Conservation (phyloP, 345 rosid species). For the Gossypium rotundifolium region DNA sequence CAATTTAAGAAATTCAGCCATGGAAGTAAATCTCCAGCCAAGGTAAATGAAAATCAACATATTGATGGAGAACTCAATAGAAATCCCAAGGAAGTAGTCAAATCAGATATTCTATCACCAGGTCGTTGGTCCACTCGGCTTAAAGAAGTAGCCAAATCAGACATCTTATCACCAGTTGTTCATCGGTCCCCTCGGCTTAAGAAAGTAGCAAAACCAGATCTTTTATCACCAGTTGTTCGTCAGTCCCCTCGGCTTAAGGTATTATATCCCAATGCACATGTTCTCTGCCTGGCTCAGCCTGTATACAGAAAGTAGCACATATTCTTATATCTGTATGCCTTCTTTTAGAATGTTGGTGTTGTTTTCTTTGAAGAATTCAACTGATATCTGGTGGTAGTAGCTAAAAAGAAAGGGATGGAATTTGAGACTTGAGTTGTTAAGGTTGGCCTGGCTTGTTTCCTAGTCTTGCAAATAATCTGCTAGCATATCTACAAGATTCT, state of each 20-base stretch:
- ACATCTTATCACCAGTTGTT: conserved; percentile 37
- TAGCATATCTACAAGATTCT: conserved; percentile 1
- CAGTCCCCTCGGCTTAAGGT: conserved; percentile 66
- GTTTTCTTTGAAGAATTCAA: background rate
- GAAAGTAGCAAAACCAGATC: conserved; percentile 25
- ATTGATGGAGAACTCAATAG: conserved; percentile 11
- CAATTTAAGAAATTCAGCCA: conserved; percentile 30
- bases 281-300: background rate
- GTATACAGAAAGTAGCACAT: background rate
- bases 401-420: background rate
- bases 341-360: background rate
- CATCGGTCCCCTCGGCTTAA: conserved; percentile 59
- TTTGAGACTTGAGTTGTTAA: background rate
- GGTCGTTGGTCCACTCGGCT: conserved; percentile 61
- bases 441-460: background rate
- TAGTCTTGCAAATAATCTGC: background rate
- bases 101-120: conserved; percentile 39
- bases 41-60: conserved; percentile 20
- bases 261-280: conserved; percentile 10
- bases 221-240: conserved; percentile 48
- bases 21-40: conserved; percentile 25
- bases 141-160: conserved; percentile 25
- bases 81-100: conserved; percentile 24
- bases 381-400: background rate
- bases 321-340: background rate